Evolutionary conservation across 352 stramenopile genomes (phyloP).

Genomic region (Stephanocyclus meneghinianus): DNA sequence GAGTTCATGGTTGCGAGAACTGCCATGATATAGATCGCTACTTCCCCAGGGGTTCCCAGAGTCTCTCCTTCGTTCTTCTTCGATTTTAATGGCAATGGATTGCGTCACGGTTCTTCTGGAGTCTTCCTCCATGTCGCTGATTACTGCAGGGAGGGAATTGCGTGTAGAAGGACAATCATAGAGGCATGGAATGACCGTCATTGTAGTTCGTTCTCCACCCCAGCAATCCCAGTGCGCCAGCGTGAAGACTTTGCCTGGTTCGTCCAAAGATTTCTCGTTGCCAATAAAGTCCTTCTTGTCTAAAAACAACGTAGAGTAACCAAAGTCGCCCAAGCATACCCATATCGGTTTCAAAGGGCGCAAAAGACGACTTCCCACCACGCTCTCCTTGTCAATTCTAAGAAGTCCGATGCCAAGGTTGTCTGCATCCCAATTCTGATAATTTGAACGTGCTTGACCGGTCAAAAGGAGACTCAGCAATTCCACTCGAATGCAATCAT

Average conservation of each 20-base stretch:
- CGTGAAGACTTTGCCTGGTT: constrained; percentile 43
- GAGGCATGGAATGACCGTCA: constrained; percentile 55
- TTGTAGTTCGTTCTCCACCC: constrained; percentile 45
- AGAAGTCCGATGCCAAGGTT: constrained; percentile 68
- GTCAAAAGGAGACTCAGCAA: constrained; percentile 74
- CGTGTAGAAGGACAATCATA: constrained; percentile 4
- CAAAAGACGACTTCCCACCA: constrained; percentile 41
- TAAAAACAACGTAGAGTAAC: constrained; percentile 62
- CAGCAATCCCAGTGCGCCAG: constrained; percentile 74
- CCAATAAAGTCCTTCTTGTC: constrained; percentile 35
- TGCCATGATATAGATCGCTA: neutral
- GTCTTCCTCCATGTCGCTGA: constrained; percentile 36
- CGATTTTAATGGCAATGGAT: constrained; percentile 24
- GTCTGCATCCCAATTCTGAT: constrained; percentile 60
- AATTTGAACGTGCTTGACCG: constrained; percentile 43
- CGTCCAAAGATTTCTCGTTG: constrained; percentile 30
- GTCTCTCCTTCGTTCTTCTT: constrained; percentile 17
- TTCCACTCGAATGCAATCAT: constrained; percentile 60
- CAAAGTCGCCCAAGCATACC: constrained; percentile 63
- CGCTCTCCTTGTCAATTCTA: constrained; percentile 18
- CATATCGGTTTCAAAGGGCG: constrained; percentile 66
- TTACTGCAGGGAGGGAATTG: neutral
- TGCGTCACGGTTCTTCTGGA: constrained; percentile 25
- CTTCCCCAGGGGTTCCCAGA: constrained; percentile 2
- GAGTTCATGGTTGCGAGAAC: neutral